Conservation (phyloP, 805 yeast genomes). For the Lipomyces sp. region DNA sequence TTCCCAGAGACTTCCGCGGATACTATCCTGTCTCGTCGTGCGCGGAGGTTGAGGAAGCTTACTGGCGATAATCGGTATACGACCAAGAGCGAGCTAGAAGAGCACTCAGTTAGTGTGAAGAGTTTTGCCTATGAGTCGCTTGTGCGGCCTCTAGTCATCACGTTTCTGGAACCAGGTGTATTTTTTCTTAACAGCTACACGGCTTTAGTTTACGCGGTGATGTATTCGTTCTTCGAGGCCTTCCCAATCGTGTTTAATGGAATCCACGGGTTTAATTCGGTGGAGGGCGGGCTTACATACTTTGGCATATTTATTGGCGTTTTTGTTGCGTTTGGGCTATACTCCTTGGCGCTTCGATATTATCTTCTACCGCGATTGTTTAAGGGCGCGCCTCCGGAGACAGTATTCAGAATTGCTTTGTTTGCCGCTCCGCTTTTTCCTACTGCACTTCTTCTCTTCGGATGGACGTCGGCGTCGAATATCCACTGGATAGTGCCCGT, state of each 20-base stretch:
- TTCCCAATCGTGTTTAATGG: slow-evolving; percentile 55
- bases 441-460: slow-evolving; percentile 47
- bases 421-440: slow-evolving; percentile 39
- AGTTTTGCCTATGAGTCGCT: slow-evolving; percentile 31
- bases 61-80: slow-evolving; percentile 50
- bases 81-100: slow-evolving; percentile 35
- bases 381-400: slow-evolving; percentile 15
- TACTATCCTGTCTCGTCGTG: slow-evolving; percentile 49
- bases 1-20: slow-evolving; percentile 52
- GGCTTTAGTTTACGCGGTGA: slow-evolving; percentile 51
- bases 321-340: slow-evolving; percentile 26
- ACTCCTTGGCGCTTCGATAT: not conserved
- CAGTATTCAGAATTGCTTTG: slow-evolving; percentile 9
- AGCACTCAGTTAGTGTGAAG: not conserved
- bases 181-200: slow-evolving; percentile 51
- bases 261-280: slow-evolving; percentile 46
- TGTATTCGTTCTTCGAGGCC: slow-evolving; percentile 59
- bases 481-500: slow-evolving; percentile 53
- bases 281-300: slow-evolving; percentile 50
- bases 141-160: slow-evolving; percentile 45
- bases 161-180: slow-evolving; percentile 54
- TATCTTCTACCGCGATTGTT: not conserved
- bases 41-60: slow-evolving; percentile 45
- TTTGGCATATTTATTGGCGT: slow-evolving; percentile 49
- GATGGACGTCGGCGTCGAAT: slow-evolving; percentile 46